Evolutionary conservation across 2,329 filamentous ascomycete species (phyloP).

Genomic region (Fusarium lyarnte): DNA sequence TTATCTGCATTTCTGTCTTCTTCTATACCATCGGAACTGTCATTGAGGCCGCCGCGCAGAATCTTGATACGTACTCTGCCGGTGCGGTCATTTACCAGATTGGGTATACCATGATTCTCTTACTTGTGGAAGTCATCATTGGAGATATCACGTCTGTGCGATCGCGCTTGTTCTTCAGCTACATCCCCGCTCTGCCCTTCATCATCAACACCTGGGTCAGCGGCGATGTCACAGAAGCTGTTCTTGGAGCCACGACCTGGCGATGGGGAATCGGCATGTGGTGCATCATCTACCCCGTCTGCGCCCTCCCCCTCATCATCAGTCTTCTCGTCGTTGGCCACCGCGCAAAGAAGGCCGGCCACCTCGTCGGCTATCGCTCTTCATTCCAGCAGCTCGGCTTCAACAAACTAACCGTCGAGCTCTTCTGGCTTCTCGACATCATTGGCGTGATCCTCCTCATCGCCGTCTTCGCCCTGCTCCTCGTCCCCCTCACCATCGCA

Average conservation of each 20-base stretch:
- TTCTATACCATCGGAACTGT: slow-evolving; percentile 69
- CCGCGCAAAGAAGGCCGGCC: slow-evolving; percentile 62
- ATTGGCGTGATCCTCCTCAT: slow-evolving; percentile 57
- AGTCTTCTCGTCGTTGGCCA: slow-evolving; percentile 60
- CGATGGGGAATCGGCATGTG: slow-evolving; percentile 73
- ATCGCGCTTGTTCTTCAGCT: slow-evolving; percentile 71
- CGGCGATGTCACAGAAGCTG: slow-evolving; percentile 62
- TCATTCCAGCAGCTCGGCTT: slow-evolving; percentile 47
- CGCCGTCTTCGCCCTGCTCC: slow-evolving; percentile 57
- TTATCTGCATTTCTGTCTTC: slow-evolving; percentile 64
- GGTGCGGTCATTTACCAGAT: slow-evolving; percentile 70
- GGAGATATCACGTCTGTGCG: slow-evolving; percentile 72
- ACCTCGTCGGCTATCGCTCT: slow-evolving; percentile 51
- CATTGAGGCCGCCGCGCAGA: slow-evolving; percentile 61
- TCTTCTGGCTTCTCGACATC: slow-evolving; percentile 59
- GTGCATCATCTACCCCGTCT: slow-evolving; percentile 69
- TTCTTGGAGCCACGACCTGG: slow-evolving; percentile 63
- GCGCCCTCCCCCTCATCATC: slow-evolving; percentile 64
- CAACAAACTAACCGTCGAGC: slow-evolving; percentile 48
- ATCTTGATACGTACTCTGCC: slow-evolving; percentile 62
- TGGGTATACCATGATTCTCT: slow-evolving; percentile 69
- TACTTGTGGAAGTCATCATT: slow-evolving; percentile 72
- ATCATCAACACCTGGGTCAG: slow-evolving; percentile 73
- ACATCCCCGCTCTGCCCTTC: slow-evolving; percentile 68
- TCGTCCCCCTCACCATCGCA: slow-evolving; percentile 58